phyloP scores from a whole-genome alignment of 164 flowering plant genomes.

The Piper longum region DNA sequence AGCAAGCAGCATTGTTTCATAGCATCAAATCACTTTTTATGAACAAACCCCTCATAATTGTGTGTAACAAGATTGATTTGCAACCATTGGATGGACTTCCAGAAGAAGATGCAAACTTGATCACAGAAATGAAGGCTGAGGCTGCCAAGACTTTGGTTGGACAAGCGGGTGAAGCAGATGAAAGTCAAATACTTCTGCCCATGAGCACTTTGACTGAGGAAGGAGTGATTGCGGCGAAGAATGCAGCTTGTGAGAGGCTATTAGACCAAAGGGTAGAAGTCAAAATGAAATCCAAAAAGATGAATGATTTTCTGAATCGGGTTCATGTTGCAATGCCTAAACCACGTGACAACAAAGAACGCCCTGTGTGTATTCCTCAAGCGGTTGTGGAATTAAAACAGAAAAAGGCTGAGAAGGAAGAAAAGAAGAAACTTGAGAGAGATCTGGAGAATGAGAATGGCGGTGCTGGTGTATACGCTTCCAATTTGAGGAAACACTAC shows the following conservation, averaged over 20 bases:
- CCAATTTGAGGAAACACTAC: slow-evolving; percentile 61
- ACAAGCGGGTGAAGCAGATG: slow-evolving; percentile 50
- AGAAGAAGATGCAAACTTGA: slow-evolving; percentile 69
- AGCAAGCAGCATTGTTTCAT: slow-evolving; percentile 84
- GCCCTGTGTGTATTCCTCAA: slow-evolving; percentile 77
- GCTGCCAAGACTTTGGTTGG: slow-evolving; percentile 68
- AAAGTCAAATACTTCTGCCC: slow-evolving; percentile 44
- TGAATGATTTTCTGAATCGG: slow-evolving; percentile 62
- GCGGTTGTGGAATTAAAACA: slow-evolving; percentile 61
- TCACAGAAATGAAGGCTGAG: slow-evolving; percentile 72
- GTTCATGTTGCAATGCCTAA: slow-evolving; percentile 83
- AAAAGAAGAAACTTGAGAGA: slow-evolving; percentile 57
- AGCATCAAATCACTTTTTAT: slow-evolving; percentile 80
- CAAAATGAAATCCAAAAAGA: slow-evolving; percentile 84
- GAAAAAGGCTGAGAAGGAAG: slow-evolving; percentile 31
- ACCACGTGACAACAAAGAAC: slow-evolving; percentile 70
- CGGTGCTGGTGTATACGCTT: slow-evolving; percentile 84
- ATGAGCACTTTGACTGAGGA: slow-evolving; percentile 90
- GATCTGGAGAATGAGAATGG: slow-evolving; percentile 81
- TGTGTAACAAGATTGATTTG: slow-evolving; percentile 89
- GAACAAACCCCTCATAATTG: slow-evolving; percentile 75
- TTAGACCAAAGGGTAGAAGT: slow-evolving; percentile 71
- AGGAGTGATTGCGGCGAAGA: slow-evolving; percentile 70
- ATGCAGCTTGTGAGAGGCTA: slow-evolving; percentile 80
- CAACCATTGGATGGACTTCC: slow-evolving; percentile 63